Base-by-base conservation (phyloP, 148 eudicot genomes). In the Silene latifolia region DNA sequence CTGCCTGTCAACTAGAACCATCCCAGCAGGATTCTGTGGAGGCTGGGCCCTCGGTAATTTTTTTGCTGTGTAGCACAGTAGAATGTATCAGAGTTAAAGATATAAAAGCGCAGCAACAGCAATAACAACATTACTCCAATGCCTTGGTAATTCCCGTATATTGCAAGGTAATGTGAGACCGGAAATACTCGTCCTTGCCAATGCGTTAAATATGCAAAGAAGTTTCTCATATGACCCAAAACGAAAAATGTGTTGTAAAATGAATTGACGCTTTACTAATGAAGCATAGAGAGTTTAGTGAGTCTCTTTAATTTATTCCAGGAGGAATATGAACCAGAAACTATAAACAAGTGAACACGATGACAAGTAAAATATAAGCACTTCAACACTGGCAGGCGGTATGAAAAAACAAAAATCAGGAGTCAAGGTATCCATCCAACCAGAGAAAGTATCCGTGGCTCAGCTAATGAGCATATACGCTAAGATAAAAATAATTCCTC, bases 1-100 rank as follows among this genome's bases (percentile, higher is more conserved):
- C 72, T 89, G 93, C 79, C 96, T 81, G 76, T 95, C 89, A 15
- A 87, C 92, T 27, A 95, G 91, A 84, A 95, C 96, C 97, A 95
- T 95, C 59, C 97, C 96, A 46, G 96, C 89, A 58, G 96, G 92
- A 80, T 89, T 92, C 77, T 90, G 97, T 61, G 92, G 79, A 58
- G 96, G 85, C 77, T 92, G 97, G 69, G 93, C 96, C 85, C 93
- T 89, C 5, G 98, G 97, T 73, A 95, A 76, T 72, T 83, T 82
- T 81, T 90, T 95, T 0, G 97, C 97, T 92, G 89, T 63, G 65
- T 47, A 23, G 56, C 19, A 79, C 13, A 48, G 53, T 21, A 14
- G 11, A 74, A 82, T 12, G 44, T 7, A n/a, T 63, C 44, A 19
- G 78, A 20, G 70, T 81, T 35, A 79, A 65, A 63, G 39, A 56